Evolutionary conservation across 345 rosid genomes (phyloP).

Genomic region (Sisymbrium irio): DNA sequence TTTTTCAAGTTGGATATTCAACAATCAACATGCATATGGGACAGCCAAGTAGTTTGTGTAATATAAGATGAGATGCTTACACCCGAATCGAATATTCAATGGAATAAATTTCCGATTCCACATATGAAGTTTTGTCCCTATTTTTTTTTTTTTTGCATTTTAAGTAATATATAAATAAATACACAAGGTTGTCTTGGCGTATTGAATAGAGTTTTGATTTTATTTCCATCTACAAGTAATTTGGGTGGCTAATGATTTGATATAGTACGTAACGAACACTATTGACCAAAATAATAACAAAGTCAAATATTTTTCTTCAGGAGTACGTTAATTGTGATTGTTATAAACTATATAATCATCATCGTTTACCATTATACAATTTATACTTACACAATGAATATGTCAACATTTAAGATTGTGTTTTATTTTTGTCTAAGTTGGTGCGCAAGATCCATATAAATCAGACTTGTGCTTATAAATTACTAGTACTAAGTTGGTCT

Average conservation of each 20-base stretch:
- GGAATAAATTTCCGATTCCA: conserved; percentile 24
- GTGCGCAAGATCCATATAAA: background rate
- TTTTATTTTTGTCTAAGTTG: background rate
- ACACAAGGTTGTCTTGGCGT: conserved; percentile 11
- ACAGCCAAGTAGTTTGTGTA: conserved; percentile 6
- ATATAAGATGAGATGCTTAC: background rate
- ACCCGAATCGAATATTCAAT: conserved; percentile 26
- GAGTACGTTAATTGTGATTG: background rate
- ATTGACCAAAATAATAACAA: conserved; percentile 3
- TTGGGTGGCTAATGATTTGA: conserved; percentile 8
- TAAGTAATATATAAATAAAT: background rate
- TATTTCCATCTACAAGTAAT: conserved; percentile 14
- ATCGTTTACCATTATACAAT: conserved; percentile 4
- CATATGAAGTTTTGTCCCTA: background rate
- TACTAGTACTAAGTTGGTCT: background rate
- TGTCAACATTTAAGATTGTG: background rate
- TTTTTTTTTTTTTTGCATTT: background rate
- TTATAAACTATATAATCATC: conserved; percentile 3
- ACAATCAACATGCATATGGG: conserved; percentile 20
- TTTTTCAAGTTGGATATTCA: conserved; percentile 1
- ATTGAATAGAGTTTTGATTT: background rate
- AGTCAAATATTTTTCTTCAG: background rate
- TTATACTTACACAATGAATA: too few species aligned
- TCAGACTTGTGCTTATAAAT: background rate
- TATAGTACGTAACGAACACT: background rate